A percentile compares a stretch with the other conserved stretches of the same genome.
Evolutionary conservation across 2,329 filamentous ascomycete genomes (phyloP).

Genomic region (Fusarium haematococcum): DNA sequence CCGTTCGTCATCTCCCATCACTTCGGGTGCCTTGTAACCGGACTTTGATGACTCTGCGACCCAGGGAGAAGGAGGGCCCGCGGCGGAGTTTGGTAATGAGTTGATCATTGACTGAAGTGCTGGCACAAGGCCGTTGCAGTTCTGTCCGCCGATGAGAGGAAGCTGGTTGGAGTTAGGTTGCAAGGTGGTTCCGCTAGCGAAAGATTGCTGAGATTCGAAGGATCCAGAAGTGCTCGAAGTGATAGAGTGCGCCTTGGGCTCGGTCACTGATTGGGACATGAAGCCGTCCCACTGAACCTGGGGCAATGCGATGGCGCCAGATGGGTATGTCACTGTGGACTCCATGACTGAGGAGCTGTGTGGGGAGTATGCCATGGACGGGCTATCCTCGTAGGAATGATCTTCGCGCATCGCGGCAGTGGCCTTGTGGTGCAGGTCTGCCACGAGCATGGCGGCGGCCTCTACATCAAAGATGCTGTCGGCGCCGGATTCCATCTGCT

Average conservation of each 20-base stretch:
- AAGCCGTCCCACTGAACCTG: constrained; percentile 94
- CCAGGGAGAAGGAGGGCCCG: constrained; percentile 78
- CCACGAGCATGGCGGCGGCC: constrained; percentile 98
- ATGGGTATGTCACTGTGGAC: constrained; percentile 79
- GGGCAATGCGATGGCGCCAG: constrained; percentile 82
- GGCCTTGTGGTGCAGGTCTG: constrained; percentile 96
- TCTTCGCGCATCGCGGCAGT: constrained; percentile 76
- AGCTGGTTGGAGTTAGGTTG: constrained; percentile 73
- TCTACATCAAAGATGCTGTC: constrained; percentile 96
- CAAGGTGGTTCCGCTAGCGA: constrained; percentile 67
- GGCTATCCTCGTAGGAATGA: constrained; percentile 66
- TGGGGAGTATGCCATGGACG: constrained; percentile 78
- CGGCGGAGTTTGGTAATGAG: constrained; percentile 75
- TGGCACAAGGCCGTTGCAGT: constrained; percentile 69
- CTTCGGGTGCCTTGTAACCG: constrained; percentile 79
- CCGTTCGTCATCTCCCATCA: constrained; percentile 86
- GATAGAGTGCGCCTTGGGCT: constrained; percentile 82
- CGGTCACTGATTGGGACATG: constrained; percentile 75
- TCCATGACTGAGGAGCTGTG: constrained; percentile 80
- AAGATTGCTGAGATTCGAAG: constrained; percentile 75
- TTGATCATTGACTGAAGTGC: constrained; percentile 79
- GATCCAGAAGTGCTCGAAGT: constrained; percentile 73
- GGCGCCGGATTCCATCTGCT: constrained; percentile 91
- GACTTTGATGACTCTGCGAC: constrained; percentile 76
- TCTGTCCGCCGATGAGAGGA: constrained; percentile 75